phyloP scores from a whole-genome alignment of 768 basidiomycete genomes.

The Kwoniella europaea region DNA sequence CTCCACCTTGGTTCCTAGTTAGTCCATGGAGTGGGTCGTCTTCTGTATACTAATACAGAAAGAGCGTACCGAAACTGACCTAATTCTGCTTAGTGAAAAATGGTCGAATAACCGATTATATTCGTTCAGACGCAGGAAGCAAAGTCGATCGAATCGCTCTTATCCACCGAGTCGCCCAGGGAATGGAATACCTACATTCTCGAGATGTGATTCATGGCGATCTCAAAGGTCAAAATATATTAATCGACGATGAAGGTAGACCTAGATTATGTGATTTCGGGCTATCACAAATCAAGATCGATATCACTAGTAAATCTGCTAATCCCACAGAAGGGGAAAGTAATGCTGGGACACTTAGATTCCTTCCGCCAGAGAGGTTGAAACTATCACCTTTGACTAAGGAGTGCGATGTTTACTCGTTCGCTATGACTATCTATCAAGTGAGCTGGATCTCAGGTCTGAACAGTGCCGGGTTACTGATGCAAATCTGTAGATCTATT shows the following conservation, averaged over 20 bases:
- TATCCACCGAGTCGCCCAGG: slow-evolving; percentile 75
- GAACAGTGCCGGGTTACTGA: slow-evolving; percentile 57
- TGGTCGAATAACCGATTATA: slow-evolving; percentile 68
- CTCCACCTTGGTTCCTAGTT: slow-evolving; percentile 79
- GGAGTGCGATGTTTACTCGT: slow-evolving; percentile 72
- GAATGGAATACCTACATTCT: slow-evolving; percentile 79
- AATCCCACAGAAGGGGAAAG: slow-evolving; percentile 57
- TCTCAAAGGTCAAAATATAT: slow-evolving; percentile 78
- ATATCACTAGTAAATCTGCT: slow-evolving; percentile 67
- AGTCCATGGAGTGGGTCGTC: slow-evolving; percentile 65
- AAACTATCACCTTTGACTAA: slow-evolving; percentile 63
- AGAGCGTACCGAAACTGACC: neutral
- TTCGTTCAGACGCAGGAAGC: slow-evolving; percentile 60
- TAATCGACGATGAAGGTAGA: slow-evolving; percentile 70
- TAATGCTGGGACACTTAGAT: slow-evolving; percentile 68
- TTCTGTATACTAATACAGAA: no score
- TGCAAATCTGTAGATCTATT: slow-evolving; percentile 14
- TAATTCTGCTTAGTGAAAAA: slow-evolving; percentile 59
- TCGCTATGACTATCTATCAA: slow-evolving; percentile 69
- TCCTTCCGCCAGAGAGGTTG: slow-evolving; percentile 74
- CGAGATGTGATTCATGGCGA: slow-evolving; percentile 77
- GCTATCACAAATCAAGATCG: slow-evolving; percentile 77
- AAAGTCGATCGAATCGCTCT: slow-evolving; percentile 34
- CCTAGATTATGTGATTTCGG: slow-evolving; percentile 84
- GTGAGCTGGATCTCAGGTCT: slow-evolving; percentile 62